Conservation (phyloP, 2,329 filamentous ascomycete species). For the Bipolaris bicolor region DNA sequence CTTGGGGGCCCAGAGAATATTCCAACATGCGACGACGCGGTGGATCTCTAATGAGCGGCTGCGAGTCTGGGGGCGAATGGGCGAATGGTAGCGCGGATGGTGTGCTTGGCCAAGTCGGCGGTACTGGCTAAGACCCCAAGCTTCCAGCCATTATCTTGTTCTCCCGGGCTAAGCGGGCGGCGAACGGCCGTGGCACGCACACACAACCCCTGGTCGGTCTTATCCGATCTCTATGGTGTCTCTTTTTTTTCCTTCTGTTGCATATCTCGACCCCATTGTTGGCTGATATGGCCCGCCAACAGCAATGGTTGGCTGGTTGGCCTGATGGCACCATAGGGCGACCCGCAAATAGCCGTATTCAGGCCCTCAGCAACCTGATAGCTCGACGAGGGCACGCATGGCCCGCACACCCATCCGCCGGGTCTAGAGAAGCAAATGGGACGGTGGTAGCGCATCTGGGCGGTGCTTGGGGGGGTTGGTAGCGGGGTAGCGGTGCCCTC, state of each 20-base stretch:
- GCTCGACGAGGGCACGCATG: background rate
- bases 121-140: slow-evolving; percentile 14
- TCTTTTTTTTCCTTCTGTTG: background rate
- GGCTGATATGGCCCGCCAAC: background rate
- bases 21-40: slow-evolving; percentile 2
- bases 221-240: background rate
- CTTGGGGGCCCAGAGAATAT: slow-evolving; percentile 3
- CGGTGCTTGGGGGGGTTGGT: slow-evolving; percentile 12
- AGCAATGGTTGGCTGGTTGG: background rate
- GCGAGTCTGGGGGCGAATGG: slow-evolving; percentile 2
- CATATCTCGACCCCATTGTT: background rate
- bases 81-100: slow-evolving; percentile 6
- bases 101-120: slow-evolving; percentile 2
- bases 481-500: slow-evolving; percentile 15
- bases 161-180: slow-evolving; percentile 1
- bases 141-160: slow-evolving; percentile 15
- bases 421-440: slow-evolving; percentile 10
- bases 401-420: slow-evolving; percentile 1
- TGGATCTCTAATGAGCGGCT: background rate
- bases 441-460: slow-evolving; percentile 8
- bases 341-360: slow-evolving; percentile 13
- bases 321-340: background rate
- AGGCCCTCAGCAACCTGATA: slow-evolving; percentile 3
- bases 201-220: background rate
- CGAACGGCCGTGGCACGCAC: background rate